These are phyloP conservation scores for Cryptomeria japonica DNA, from an alignment of 75 land plant genomes.

Conservation along the genomic window DNA sequence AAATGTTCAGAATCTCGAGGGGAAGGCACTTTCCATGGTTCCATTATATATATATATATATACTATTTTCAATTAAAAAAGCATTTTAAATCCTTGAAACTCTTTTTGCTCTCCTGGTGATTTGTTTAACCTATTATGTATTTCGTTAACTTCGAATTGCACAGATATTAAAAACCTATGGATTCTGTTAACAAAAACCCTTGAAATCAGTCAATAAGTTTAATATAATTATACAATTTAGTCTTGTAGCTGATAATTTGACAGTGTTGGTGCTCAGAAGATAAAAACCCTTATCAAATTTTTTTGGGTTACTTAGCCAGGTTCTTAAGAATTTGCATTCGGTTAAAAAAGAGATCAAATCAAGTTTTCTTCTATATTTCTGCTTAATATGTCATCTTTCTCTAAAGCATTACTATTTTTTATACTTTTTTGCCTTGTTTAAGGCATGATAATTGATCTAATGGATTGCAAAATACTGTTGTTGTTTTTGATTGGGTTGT, in stretches of 20 bases:
- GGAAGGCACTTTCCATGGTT: too few species aligned
- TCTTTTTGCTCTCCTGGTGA: too few species aligned
- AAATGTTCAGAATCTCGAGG: too few species aligned
- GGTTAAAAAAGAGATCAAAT: not conserved
- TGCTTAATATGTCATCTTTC: too few species aligned
- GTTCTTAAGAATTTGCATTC: not conserved
- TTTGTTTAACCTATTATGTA: not conserved
- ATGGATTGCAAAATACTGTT: too few species aligned
- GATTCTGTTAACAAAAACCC: not conserved
- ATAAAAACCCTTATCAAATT: not conserved
- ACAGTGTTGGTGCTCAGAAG: not conserved
- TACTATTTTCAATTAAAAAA: too few species aligned
- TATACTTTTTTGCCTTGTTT: too few species aligned
- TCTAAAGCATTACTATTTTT: too few species aligned
- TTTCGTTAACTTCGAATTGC: conserved; percentile 2
- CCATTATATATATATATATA: too few species aligned
- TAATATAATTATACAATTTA: not conserved
- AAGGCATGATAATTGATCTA: too few species aligned
- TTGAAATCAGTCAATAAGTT: not conserved
- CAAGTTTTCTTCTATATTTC: too few species aligned
- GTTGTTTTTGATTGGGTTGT: not conserved
- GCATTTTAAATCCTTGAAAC: too few species aligned
- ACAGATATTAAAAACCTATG: not conserved
- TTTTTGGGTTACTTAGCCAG: not conserved
- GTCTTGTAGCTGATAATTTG: not conserved